These are phyloP conservation scores for Huntiella decipiens DNA, from an alignment of 2,329 filamentous ascomycete species.

Conservation along the genomic window DNA sequence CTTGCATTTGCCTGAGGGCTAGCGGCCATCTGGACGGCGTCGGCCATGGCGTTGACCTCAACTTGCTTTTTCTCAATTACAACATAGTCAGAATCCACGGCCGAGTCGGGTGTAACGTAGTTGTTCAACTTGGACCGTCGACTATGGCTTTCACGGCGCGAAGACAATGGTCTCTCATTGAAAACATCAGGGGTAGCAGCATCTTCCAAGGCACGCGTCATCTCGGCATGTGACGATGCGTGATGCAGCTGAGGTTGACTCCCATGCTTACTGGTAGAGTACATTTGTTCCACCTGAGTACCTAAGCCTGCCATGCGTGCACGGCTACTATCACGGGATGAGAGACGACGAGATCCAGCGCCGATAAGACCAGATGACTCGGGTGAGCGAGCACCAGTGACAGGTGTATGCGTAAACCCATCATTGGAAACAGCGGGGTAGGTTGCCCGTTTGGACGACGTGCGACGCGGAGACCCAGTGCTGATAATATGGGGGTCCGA, in stretches of 20 bases:
- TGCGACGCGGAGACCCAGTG: conserved; percentile 4
- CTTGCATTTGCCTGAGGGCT: conserved; percentile 43
- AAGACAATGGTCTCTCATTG: not conserved
- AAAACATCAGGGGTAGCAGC: conserved; percentile 1
- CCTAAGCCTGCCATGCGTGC: conserved; percentile 3
- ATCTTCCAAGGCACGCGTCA: conserved; percentile 7
- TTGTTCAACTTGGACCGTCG: conserved; percentile 1
- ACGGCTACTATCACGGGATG: conserved; percentile 7
- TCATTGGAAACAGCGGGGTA: not conserved
- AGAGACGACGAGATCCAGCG: not conserved
- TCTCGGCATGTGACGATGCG: not conserved
- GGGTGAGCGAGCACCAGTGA: conserved; percentile 7
- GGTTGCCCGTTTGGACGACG: not conserved
- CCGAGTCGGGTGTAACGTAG: conserved; percentile 61
- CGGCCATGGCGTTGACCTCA: conserved; percentile 91
- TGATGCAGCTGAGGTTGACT: conserved; percentile 1
- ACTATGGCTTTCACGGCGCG: not conserved
- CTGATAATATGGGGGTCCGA: not conserved
- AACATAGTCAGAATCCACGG: conserved; percentile 86
- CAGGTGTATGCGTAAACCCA: conserved; percentile 8
- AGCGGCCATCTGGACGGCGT: conserved; percentile 84
- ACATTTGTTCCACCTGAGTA: not conserved
- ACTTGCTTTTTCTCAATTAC: conserved; percentile 88
- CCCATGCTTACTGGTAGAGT: not conserved
- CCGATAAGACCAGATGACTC: conserved; percentile 1